These are phyloP conservation scores for Chenopodium album DNA, from an alignment of 148 eudicot genomes.

Conservation along the genomic window DNA sequence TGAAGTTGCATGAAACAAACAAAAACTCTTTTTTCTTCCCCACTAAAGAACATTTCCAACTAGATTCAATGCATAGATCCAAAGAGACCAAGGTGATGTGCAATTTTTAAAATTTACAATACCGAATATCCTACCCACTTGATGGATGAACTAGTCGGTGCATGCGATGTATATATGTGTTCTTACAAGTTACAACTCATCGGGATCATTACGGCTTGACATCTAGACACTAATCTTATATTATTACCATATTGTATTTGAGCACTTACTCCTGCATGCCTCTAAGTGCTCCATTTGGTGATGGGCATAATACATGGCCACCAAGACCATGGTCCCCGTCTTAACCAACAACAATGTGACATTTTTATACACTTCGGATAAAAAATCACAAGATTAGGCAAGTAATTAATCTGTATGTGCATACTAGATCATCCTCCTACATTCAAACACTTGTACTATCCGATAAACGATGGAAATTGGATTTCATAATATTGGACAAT, in stretches of 20 bases:
- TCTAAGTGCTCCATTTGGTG: background rate
- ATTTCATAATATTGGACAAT: background rate
- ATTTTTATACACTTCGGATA: no score
- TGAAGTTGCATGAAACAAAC: background rate
- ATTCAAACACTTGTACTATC: no score
- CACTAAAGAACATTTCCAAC: background rate
- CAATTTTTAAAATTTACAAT: background rate
- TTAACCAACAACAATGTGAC: no score
- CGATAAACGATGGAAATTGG: background rate
- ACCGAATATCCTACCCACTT: background rate
- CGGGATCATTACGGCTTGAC: background rate
- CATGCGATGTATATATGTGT: background rate
- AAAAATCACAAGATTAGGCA: no score
- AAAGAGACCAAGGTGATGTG: background rate
- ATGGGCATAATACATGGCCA: background rate
- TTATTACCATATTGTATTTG: background rate
- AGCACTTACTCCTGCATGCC: background rate
- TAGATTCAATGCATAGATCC: background rate
- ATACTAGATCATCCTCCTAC: no score
- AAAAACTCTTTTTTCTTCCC: background rate
- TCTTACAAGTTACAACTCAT: background rate
- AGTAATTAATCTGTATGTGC: no score
- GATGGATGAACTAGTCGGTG: background rate
- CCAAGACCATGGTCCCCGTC: background rate
- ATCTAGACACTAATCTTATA: background rate